These are phyloP conservation scores for Talaromyces sp. DNA, from an alignment of 2,329 filamentous ascomycete species.

Conservation along the genomic window DNA sequence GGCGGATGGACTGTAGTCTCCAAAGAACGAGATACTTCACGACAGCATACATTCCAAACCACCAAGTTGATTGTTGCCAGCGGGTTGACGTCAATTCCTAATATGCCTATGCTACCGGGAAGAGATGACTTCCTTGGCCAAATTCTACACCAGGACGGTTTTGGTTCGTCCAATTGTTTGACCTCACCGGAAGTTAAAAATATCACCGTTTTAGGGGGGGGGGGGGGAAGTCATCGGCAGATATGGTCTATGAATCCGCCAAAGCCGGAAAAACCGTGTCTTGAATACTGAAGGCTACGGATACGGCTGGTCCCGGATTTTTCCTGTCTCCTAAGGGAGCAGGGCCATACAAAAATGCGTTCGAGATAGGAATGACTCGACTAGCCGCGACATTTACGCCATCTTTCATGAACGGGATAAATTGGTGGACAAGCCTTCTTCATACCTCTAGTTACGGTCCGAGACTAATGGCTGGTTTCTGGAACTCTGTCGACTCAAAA, in stretches of 20 bases:
- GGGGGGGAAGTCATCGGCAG: conserved; percentile 10
- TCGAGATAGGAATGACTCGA: conserved; percentile 16
- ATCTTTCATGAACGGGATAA: conserved; percentile 13
- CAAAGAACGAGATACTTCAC: conserved; percentile 5
- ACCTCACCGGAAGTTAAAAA: conserved; percentile 8
- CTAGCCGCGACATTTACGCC: conserved; percentile 13
- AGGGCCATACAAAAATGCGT: conserved; percentile 13
- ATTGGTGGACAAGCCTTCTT: conserved; percentile 12
- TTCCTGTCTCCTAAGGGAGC: conserved; percentile 14
- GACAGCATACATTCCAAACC: conserved; percentile 6
- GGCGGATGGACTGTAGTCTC: conserved; percentile 11
- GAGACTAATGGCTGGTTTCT: conserved; percentile 7
- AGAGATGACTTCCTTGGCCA: conserved; percentile 6
- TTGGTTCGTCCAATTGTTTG: conserved; percentile 12
- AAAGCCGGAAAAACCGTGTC: conserved; percentile 14
- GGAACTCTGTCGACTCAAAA: conserved; percentile 8
- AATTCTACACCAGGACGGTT: conserved; percentile 12
- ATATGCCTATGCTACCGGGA: conserved; percentile 12
- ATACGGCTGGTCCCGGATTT: conserved; percentile 13
- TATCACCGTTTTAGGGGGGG: conserved; percentile 9
- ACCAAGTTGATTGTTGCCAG: conserved; percentile 13
- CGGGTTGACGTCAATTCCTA: conserved; percentile 10
- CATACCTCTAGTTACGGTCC: conserved; percentile 1
- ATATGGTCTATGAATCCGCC: conserved; percentile 15
- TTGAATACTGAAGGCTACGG: conserved; percentile 7